phyloP scores from a whole-genome alignment of 2,329 filamentous ascomycete species.

The Verticillium nonalfalfae region DNA sequence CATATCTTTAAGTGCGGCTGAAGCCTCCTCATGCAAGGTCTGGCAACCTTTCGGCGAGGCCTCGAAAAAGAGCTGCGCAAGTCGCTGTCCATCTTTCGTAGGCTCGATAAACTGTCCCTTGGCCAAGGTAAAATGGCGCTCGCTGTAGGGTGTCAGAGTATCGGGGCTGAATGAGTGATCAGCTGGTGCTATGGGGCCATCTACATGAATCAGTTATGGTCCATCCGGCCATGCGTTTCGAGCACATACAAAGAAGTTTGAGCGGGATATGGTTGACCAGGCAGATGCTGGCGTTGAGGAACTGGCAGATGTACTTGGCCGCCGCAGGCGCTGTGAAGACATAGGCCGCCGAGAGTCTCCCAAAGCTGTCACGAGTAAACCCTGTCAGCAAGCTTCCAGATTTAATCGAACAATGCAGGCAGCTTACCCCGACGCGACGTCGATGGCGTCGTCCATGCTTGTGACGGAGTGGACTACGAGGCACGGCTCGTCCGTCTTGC shows the following conservation, averaged over 20 bases:
- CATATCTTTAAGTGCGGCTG: conserved; percentile 21
- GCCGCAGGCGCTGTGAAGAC: conserved; percentile 41
- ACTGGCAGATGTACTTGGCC: conserved; percentile 55
- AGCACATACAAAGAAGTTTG: conserved; percentile 33
- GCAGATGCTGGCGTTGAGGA: conserved; percentile 39
- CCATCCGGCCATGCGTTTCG: neutral
- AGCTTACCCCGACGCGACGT: conserved; percentile 29
- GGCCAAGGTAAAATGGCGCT: conserved; percentile 33
- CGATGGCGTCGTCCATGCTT: conserved; percentile 49
- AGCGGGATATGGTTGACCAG: conserved; percentile 53
- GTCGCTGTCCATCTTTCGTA: conserved; percentile 8
- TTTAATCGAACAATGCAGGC: conserved; percentile 4
- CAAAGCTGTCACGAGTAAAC: conserved; percentile 14
- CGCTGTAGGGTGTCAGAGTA: conserved; percentile 29
- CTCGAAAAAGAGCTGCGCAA: conserved; percentile 13
- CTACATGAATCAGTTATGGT: conserved; percentile 1
- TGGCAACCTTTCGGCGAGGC: conserved; percentile 3
- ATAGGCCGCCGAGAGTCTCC: conserved; percentile 37
- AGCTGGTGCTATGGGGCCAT: conserved; percentile 28
- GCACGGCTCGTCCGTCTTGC: conserved; percentile 33
- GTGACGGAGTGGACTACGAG: conserved; percentile 38
- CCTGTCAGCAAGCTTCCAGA: conserved; percentile 6
- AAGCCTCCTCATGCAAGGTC: conserved; percentile 7
- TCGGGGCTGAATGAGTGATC: conserved; percentile 15
- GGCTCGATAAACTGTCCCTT: conserved; percentile 33